phyloP scores from a whole-genome alignment of 805 yeast species.

The Suhomyces canberraensis region DNA sequence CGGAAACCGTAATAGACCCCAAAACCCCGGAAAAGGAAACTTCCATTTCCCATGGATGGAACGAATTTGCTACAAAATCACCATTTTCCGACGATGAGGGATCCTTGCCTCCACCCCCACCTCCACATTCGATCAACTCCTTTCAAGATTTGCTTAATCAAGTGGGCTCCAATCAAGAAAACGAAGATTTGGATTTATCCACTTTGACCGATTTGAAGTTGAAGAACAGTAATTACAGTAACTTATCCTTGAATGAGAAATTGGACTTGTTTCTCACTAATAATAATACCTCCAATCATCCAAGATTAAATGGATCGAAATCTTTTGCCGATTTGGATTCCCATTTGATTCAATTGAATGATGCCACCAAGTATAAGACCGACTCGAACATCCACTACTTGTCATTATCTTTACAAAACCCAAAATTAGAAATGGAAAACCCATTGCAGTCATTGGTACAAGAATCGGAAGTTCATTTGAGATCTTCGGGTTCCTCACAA shows the following conservation, averaged over 20 bases:
- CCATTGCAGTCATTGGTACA: constrained; percentile 32
- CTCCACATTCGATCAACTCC: constrained; percentile 10
- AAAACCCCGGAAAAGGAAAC: background rate
- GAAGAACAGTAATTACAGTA: constrained; percentile 23
- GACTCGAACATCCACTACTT: constrained; percentile 34
- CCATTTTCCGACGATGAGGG: constrained; percentile 16
- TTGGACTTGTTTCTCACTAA: constrained; percentile 39
- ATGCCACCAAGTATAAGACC: constrained; percentile 23
- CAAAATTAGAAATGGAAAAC: constrained; percentile 19
- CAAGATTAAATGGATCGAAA: constrained; percentile 9
- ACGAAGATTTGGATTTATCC: constrained; percentile 15
- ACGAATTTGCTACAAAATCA: constrained; percentile 11
- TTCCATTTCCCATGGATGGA: constrained; percentile 20
- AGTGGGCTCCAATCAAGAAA: background rate
- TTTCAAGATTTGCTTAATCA: constrained; percentile 4
- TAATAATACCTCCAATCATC: constrained; percentile 4
- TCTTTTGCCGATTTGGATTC: constrained; percentile 29
- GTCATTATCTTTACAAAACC: constrained; percentile 26
- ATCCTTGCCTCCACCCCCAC: constrained; percentile 10
- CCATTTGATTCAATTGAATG: constrained; percentile 31
- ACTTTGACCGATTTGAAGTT: constrained; percentile 17
- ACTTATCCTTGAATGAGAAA: constrained; percentile 42
- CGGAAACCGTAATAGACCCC: background rate
- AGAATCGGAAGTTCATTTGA: constrained; percentile 21
- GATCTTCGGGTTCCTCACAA: constrained; percentile 37